Conservation (phyloP, 23 red algal genomes). For the Gracilaria domingensis region DNA sequence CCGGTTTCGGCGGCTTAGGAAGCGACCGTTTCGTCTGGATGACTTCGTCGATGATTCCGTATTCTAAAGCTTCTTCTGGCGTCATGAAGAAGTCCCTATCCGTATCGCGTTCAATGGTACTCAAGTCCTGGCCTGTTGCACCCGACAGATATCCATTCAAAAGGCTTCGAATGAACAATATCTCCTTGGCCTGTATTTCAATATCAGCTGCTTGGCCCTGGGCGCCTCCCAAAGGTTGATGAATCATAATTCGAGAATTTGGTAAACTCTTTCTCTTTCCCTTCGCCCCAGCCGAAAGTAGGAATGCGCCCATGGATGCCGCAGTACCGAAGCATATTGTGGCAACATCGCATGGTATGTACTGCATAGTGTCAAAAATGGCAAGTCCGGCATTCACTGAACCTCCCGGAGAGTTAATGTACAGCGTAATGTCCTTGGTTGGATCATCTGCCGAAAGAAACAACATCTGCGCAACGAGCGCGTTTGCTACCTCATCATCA, state of each 20-base stretch:
- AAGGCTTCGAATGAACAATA: constrained; percentile 82
- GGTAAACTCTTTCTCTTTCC: constrained; percentile 93
- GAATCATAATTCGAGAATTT: constrained; percentile 96
- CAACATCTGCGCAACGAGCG: constrained; percentile 93
- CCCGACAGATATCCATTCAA: constrained; percentile 88
- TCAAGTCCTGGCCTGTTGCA: constrained; percentile 81
- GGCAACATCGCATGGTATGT: constrained; percentile 86
- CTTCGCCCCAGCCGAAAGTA: constrained; percentile 84
- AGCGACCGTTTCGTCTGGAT: constrained; percentile 80
- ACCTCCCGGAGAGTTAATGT: constrained; percentile 92
- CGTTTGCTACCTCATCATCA: constrained; percentile 94
- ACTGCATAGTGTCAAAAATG: constrained; percentile 94
- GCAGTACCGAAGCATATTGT: constrained; percentile 94
- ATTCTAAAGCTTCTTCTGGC: constrained; percentile 81
- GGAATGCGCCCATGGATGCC: constrained; percentile 89
- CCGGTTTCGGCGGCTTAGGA: constrained; percentile 60
- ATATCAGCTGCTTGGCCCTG: constrained; percentile 96
- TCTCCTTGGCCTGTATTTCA: constrained; percentile 94
- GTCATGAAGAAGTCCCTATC: constrained; percentile 96
- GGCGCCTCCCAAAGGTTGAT: constrained; percentile 92
- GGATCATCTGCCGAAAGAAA: constrained; percentile 88
- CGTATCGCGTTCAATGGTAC: constrained; percentile 85
- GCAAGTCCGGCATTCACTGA: constrained; percentile 85
- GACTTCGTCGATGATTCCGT: constrained; percentile 94
- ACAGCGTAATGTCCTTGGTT: constrained; percentile 88